Percentiles rank a stretch among this genome's conserved stretches.
phyloP scores from a whole-genome alignment of 83 land plant species.

The Picea mariana region DNA sequence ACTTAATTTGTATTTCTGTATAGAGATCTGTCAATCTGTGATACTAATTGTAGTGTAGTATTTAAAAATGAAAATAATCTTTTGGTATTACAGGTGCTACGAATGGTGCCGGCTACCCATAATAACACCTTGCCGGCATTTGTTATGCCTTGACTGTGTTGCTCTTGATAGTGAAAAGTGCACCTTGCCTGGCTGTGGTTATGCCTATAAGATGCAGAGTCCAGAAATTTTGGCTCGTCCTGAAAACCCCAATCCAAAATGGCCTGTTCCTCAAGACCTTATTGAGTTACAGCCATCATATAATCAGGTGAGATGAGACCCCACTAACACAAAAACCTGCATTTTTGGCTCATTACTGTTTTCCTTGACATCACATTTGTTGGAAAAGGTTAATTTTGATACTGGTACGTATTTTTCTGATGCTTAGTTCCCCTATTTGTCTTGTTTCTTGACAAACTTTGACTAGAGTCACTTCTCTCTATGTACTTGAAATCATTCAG shows the following conservation, averaged over 20 bases:
- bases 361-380: not conserved
- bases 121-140: slow-evolving; percentile 92
- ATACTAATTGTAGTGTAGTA: not conserved
- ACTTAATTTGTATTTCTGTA: not conserved
- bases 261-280: slow-evolving; percentile 98
- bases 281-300: slow-evolving; percentile 98
- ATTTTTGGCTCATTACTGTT: not conserved
- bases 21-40: not conserved
- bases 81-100: slow-evolving; percentile 61
- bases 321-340: not conserved
- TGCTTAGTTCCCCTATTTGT: not conserved
- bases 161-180: slow-evolving; percentile 87
- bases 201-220: slow-evolving; percentile 88
- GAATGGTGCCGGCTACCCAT: slow-evolving; percentile 95
- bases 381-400: slow-evolving; percentile 2
- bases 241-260: slow-evolving; percentile 98
- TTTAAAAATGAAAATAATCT: not conserved
- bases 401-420: not conserved
- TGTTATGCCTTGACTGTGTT: slow-evolving; percentile 92
- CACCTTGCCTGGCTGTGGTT: slow-evolving; percentile 77
- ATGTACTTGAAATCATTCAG: slow-evolving; percentile 34
- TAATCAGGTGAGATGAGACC: slow-evolving; percentile 55
- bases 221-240: slow-evolving; percentile 88
- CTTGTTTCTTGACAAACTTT: not conserved
- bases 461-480: not conserved